Conservation (phyloP, 2,329 filamentous ascomycete species). For the Fonsecaea erecta region DNA sequence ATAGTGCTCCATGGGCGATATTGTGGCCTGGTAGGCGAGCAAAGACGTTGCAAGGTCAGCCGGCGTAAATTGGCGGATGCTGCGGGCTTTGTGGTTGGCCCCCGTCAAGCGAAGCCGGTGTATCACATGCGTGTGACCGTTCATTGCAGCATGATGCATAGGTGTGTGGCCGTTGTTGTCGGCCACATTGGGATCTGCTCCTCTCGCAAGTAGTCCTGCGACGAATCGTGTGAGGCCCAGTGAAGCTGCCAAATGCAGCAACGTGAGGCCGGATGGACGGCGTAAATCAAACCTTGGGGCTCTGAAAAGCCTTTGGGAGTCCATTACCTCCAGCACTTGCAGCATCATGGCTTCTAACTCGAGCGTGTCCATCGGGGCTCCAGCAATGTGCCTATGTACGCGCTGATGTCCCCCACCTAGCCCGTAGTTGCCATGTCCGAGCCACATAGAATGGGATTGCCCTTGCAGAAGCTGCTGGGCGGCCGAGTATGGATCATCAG, state of each 20-base stretch:
- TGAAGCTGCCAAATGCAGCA: constrained; percentile 79
- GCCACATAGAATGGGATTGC: constrained; percentile 35
- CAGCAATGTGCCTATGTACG: constrained; percentile 50
- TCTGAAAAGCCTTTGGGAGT: constrained; percentile 57
- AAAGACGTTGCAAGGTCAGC: constrained; percentile 72
- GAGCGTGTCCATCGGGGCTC: constrained; percentile 46
- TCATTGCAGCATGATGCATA: constrained; percentile 79
- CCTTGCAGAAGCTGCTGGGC: constrained; percentile 49
- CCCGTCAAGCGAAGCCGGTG: constrained; percentile 73
- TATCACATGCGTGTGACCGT: constrained; percentile 75
- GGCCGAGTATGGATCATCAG: constrained; percentile 56
- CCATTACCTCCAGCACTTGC: constrained; percentile 76
- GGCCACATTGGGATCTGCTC: constrained; percentile 74
- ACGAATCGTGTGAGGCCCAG: constrained; percentile 76
- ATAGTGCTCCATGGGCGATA: constrained; percentile 64
- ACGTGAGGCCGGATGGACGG: constrained; percentile 71
- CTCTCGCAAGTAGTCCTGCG: constrained; percentile 74
- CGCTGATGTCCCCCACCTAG: constrained; percentile 53
- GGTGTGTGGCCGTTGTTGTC: constrained; percentile 82
- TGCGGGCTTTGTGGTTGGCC: constrained; percentile 72
- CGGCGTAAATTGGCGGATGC: constrained; percentile 70
- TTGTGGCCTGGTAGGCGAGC: constrained; percentile 67
- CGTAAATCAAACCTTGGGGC: constrained; percentile 65
- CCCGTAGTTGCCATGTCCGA: constrained; percentile 42
- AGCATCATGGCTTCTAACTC: constrained; percentile 72